Base-by-base conservation (phyloP, 2,329 filamentous ascomycete species). In the Ophiostoma australiae region DNA sequence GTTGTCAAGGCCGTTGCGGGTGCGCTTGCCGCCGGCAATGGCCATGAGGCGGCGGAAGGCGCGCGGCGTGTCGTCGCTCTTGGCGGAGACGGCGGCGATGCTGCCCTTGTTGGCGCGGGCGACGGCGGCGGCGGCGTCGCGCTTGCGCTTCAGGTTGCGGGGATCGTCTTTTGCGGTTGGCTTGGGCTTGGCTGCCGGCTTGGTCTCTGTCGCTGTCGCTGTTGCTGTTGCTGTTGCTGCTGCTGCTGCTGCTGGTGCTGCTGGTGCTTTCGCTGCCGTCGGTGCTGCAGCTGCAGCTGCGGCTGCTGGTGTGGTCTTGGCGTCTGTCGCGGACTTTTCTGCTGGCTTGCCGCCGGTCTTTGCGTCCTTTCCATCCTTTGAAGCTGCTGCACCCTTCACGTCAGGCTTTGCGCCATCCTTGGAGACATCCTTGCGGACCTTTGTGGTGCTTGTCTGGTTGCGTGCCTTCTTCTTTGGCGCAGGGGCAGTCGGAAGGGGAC, bases 21-120 rank as follows among this genome's bases (percentile, higher is more conserved):
- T 79, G 72, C 84, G 86, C 77, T 88, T 89, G n/a, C 87, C 84
- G 20, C 83, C 80, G 58, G 90, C 86, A 74, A 89, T 87, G 44
- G 91, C 88, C 91, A 98, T 95, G 73, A 98, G 82, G 15, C 93
- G 89, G 73, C 88, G 87, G 80, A 99, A 99, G 1, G 91, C 92
- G 75, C 92, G 91, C 0, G 95, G 95, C 1, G 91, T 94, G 80
- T 98, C 95, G 78, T 97, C 89, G 39, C 23, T 33, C 23, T 41
- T 41, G 37, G 86, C 27, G 27, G 68, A 3, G 48, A 23, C 58
- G 4, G 61, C 67, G 5, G 83, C 39, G 20, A 72, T 23, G 78
- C 79, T 69, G 79, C 31, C 70, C 37, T 68, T 70, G 31, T 67
- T 67, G 66, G 66, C 63, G 7, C n/a, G 6, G 23, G 61, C 61